Conservation (phyloP, 176 grass and related monocot species). For the Triticum monococcum region DNA sequence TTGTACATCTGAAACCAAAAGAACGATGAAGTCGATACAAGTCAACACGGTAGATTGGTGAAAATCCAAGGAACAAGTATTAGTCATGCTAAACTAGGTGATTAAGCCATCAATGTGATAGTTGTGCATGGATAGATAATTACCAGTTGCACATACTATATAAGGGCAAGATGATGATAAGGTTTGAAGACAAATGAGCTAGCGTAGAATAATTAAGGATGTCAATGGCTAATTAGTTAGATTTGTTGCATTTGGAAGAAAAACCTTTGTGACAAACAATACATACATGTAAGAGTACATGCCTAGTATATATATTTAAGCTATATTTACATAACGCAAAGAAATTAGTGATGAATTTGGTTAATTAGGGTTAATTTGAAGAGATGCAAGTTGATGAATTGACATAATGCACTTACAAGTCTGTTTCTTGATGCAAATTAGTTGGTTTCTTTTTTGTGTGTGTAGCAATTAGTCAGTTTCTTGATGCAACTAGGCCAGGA, state of each 20-base stretch:
- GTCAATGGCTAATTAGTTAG: background rate
- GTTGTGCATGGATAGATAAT: background rate
- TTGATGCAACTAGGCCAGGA: background rate
- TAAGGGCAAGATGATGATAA: background rate
- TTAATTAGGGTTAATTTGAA: background rate
- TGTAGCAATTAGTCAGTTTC: no score
- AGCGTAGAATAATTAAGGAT: background rate
- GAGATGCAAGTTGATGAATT: background rate
- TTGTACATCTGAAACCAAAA: background rate
- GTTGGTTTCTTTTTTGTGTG: no score
- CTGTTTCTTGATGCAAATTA: background rate
- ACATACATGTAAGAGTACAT: background rate
- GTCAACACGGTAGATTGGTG: background rate
- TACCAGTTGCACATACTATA: conserved; percentile 18
- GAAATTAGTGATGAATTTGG: background rate
- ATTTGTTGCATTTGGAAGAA: conserved; percentile 13
- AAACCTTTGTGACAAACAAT: background rate
- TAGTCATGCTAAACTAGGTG: background rate
- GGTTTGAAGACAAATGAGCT: no score
- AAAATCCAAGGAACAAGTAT: background rate
- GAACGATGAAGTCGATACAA: background rate
- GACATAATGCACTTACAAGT: background rate
- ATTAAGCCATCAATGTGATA: background rate
- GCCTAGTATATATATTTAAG: background rate
- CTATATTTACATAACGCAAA: background rate